Conservation (phyloP, 352 stramenopile species). For the Globisporangium canariense region DNA sequence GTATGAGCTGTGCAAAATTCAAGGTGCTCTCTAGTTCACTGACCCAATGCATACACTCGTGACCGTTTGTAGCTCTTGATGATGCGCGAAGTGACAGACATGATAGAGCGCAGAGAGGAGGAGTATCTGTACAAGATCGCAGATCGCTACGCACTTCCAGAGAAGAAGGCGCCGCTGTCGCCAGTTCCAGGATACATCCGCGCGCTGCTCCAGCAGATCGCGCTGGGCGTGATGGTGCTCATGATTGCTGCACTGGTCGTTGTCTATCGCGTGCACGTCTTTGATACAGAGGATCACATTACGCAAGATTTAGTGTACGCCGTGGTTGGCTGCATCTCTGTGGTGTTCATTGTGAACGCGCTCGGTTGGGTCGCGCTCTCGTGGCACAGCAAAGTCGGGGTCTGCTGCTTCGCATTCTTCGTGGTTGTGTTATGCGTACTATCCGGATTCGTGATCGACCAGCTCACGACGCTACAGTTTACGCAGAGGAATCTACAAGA, state of each 20-base stretch:
- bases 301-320: slow-evolving; percentile 12
- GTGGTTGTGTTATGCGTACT: slow-evolving; percentile 17
- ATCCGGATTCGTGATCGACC: slow-evolving; percentile 20
- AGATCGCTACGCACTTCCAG: slow-evolving; percentile 21
- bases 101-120: slow-evolving; percentile 49
- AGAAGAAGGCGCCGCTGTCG: slow-evolving; percentile 18
- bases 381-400: slow-evolving; percentile 20
- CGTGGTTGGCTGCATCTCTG: neutral
- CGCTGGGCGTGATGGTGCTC: slow-evolving; percentile 20
- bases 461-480: slow-evolving; percentile 24
- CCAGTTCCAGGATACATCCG: slow-evolving; percentile 15
- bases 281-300: slow-evolving; percentile 5
- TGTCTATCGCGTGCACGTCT: slow-evolving; percentile 13
- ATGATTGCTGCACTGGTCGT: slow-evolving; percentile 15
- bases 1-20: neutral
- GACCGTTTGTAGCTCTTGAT: slow-evolving; percentile 33
- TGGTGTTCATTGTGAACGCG: slow-evolving; percentile 18
- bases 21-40: neutral
- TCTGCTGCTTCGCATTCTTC: slow-evolving; percentile 14
- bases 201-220: slow-evolving; percentile 28
- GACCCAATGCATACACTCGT: neutral
- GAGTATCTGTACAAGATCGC: slow-evolving; percentile 42
- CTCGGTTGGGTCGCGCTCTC: slow-evolving; percentile 22
- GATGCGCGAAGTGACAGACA: slow-evolving; percentile 42
- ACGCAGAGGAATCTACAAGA: slow-evolving; percentile 31